Percentiles rank a stretch among this genome's conserved stretches.
These are phyloP conservation scores for Penicillium sp. DNA, from an alignment of 2,329 filamentous ascomycete species.

Conservation along the genomic window DNA sequence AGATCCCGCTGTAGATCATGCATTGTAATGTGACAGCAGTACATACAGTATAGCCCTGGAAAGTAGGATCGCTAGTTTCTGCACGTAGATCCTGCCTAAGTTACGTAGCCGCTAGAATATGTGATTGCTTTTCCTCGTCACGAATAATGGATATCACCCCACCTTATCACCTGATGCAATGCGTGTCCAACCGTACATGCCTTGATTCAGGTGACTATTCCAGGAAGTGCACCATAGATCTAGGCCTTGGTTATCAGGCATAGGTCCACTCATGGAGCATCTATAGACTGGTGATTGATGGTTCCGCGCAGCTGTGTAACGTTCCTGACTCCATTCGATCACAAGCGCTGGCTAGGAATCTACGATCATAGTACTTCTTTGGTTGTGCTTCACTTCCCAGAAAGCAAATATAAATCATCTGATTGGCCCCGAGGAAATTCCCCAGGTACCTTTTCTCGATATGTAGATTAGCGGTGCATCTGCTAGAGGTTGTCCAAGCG, in stretches of 20 bases:
- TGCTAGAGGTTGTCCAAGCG: too few relatives aligned
- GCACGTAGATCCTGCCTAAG: neutral
- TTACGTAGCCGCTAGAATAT: neutral
- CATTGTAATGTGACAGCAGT: neutral
- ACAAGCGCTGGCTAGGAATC: too few relatives aligned
- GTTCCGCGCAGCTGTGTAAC: neutral
- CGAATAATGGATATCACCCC: too few relatives aligned
- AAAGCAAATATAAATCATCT: neutral
- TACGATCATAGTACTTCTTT: neutral
- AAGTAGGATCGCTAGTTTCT: neutral
- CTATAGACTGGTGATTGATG: neutral
- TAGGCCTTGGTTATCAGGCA: too few relatives aligned
- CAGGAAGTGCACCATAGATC: too few relatives aligned
- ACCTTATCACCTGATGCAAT: too few relatives aligned
- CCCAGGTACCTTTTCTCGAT: neutral
- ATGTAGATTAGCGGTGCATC: too few relatives aligned
- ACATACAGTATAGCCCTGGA: too few relatives aligned
- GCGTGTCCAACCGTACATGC: too few relatives aligned
- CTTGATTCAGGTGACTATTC: too few relatives aligned
- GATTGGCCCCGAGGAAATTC: neutral
- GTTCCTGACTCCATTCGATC: neutral
- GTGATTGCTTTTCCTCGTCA: neutral
- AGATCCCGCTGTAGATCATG: conserved; percentile 7
- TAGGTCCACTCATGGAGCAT: too few relatives aligned
- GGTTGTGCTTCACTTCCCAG: neutral